Evolutionary conservation across 2,329 filamentous ascomycete genomes (phyloP).

Genomic region (Pyrenophora graminea): DNA sequence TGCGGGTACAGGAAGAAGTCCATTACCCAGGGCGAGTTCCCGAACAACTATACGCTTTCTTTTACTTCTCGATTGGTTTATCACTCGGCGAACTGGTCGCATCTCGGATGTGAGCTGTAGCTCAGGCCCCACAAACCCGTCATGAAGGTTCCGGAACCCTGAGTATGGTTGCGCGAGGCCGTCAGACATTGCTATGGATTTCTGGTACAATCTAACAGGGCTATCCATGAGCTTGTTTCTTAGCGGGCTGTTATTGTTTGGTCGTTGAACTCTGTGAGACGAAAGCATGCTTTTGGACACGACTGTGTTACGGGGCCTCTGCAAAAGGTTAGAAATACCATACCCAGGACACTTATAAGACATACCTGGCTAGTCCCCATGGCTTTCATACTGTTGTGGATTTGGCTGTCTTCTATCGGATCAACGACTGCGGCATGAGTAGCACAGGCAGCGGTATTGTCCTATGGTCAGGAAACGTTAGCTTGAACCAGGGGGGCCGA

Average conservation of each 20-base stretch:
- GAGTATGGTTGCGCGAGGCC: background rate
- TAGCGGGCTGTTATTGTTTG: background rate
- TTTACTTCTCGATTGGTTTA: background rate
- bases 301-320: background rate
- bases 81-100: background rate
- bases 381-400: background rate
- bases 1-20: slow-evolving; percentile 10
- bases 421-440: slow-evolving; percentile 20
- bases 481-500: slow-evolving; percentile 1
- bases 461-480: slow-evolving; percentile 21
- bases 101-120: background rate
- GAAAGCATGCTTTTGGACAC: background rate
- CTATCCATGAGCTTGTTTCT: background rate
- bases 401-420: slow-evolving; percentile 36
- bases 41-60: background rate
- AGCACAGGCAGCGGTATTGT: slow-evolving; percentile 7
- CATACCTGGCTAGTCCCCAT: background rate
- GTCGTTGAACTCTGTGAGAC: background rate
- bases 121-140: slow-evolving; percentile 21
- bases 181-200: background rate
- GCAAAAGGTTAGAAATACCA: background rate
- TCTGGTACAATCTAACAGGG: background rate
- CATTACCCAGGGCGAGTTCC: slow-evolving; percentile 11
- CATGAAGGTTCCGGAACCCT: slow-evolving; percentile 3
- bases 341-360: background rate